Conservation (phyloP, 2,329 filamentous ascomycete species). For the Fusarium bulbicola region DNA sequence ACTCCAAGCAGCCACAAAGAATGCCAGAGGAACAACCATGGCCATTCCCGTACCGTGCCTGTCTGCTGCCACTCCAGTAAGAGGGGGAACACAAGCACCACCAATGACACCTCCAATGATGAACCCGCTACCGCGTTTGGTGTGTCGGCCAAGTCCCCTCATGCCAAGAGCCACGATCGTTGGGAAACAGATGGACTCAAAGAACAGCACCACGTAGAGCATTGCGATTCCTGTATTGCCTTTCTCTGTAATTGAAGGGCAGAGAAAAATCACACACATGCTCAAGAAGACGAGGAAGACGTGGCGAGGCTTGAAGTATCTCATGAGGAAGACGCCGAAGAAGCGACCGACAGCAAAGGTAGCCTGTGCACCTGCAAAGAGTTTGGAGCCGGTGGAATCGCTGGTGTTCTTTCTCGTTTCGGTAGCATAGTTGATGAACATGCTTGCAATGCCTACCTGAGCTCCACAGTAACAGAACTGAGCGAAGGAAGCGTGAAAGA, state of each 20-base stretch:
- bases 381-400: constrained; percentile 66
- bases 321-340: constrained; percentile 72
- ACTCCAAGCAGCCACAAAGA: constrained; percentile 65
- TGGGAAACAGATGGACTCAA: constrained; percentile 83
- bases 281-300: constrained; percentile 74
- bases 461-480: constrained; percentile 84
- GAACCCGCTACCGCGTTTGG: constrained; percentile 78
- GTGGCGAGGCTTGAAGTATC: constrained; percentile 69
- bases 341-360: constrained; percentile 79
- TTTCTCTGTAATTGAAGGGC: constrained; percentile 56
- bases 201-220: constrained; percentile 78
- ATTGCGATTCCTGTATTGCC: constrained; percentile 63
- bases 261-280: constrained; percentile 70
- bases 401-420: constrained; percentile 65
- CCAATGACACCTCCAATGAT: constrained; percentile 75
- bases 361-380: constrained; percentile 79
- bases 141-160: constrained; percentile 78
- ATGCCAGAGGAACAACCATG: constrained; percentile 72
- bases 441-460: constrained; percentile 71
- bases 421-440: constrained; percentile 77
- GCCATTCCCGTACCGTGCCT: constrained; percentile 65
- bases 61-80: constrained; percentile 75
- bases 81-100: constrained; percentile 77
- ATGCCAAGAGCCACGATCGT: constrained; percentile 83
- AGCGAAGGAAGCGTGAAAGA: constrained; percentile 79